phyloP scores from a whole-genome alignment of 2,329 filamentous ascomycete species.

The Hypoxylon sp. region DNA sequence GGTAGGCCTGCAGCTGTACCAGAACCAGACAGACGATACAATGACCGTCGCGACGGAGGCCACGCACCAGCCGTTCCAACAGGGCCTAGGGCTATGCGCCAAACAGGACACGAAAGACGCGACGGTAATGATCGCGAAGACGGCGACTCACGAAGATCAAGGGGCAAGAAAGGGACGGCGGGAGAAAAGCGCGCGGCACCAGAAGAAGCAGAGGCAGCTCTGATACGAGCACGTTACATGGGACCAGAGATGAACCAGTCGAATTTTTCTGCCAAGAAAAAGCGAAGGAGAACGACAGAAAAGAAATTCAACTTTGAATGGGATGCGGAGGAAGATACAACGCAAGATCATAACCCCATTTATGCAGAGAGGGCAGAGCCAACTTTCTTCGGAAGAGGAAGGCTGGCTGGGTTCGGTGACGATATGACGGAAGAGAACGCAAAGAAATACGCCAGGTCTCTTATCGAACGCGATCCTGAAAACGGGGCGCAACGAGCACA shows the following conservation, averaged over 20 bases:
- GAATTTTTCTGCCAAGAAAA: constrained; percentile 95
- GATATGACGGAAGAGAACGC: constrained; percentile 64
- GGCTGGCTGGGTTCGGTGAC: constrained; percentile 61
- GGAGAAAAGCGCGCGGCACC: constrained; percentile 42
- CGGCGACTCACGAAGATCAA: constrained; percentile 48
- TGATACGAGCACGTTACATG: constrained; percentile 86
- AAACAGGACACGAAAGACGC: constrained; percentile 50
- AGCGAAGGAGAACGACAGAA: constrained; percentile 88
- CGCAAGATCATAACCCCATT: constrained; percentile 80
- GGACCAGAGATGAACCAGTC: constrained; percentile 84
- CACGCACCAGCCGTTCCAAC: constrained; percentile 63
- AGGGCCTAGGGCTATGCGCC: constrained; percentile 75
- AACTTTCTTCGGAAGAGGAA: constrained; percentile 63
- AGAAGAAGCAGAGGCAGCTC: constrained; percentile 74
- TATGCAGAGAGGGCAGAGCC: constrained; percentile 74
- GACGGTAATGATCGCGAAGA: constrained; percentile 51
- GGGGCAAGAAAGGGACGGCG: constrained; percentile 27
- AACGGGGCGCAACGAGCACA: constrained; percentile 79
- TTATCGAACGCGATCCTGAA: constrained; percentile 78
- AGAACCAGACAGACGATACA: constrained; percentile 43
- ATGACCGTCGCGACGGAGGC: constrained; percentile 41
- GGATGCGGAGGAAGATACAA: constrained; percentile 95
- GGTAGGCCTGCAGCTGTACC: constrained; percentile 42
- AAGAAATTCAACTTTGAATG: constrained; percentile 99
- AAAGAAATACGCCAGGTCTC: constrained; percentile 69